Base-by-base conservation (phyloP, 2,329 filamentous ascomycete genomes). In the Trematosphaeria pertusa region DNA sequence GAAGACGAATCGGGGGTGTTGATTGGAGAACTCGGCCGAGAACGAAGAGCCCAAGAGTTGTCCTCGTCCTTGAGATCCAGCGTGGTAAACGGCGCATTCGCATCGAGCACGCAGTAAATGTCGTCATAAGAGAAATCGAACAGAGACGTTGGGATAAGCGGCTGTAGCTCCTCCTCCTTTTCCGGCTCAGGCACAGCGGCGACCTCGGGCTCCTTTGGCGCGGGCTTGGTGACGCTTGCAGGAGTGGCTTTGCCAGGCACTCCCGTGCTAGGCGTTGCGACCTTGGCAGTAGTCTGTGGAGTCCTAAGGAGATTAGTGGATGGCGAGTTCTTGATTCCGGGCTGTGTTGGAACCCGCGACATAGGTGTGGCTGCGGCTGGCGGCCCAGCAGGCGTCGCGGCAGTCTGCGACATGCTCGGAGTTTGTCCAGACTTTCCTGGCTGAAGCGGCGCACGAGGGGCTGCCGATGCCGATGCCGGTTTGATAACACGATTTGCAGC, bases 301-400 rank as follows among this genome's bases (percentile, higher is more conserved):
- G 70, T 73, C 55, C 70, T 71, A 38, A 73, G 66, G n/a, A 72
- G 49, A 30, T 61, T 70, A 4, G 67, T 65, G 2, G 67, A 68
- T 4, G 67, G 69, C 12, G 71, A 70, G 21, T 62, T 65, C 57
- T 72, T 69, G 50, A 69, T 59, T n/a, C 68, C 67, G 7, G 63
- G 59, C 47, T 72, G 70, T 4, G 70, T 72, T 14, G 68, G 61
- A 9, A 70, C 61, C 14, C 70, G 70, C 20, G 67, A 52, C 70
- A 73, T 72, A 11, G 69, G 68, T 9, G 71, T 70, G 22, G 69
- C 61, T 33, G 58, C 65, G 20, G 61, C 52, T 17, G 64, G 65
- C 5, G 47, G 50, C 4, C 61, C 59, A 5, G 57, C 64, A 20
- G 71, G 70, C n/a, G 73, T 76, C 11, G 62, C 61, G 9, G 56